Conservation (phyloP, 208 protist genomes). For the Trypanosoma platydactyli region DNA sequence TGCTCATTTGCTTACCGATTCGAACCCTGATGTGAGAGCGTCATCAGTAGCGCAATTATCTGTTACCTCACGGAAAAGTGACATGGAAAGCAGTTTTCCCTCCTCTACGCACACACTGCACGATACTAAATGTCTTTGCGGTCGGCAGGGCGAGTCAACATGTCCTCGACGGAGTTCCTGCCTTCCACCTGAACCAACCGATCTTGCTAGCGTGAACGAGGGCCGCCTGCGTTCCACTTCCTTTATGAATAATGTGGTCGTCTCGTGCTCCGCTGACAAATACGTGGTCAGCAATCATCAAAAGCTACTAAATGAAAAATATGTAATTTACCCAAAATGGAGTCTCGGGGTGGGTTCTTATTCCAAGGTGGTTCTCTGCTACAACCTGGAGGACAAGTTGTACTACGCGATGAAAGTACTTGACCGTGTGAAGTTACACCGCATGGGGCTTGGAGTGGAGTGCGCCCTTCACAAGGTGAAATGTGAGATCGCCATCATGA, state of each 20-base stretch:
- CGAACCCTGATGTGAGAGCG: background rate
- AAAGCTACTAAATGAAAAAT: slow-evolving; percentile 62
- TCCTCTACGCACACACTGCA: background rate
- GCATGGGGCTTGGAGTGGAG: slow-evolving; percentile 35
- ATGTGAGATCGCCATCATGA: slow-evolving; percentile 92
- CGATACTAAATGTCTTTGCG: background rate
- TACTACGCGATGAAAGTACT: slow-evolving; percentile 73
- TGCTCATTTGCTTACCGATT: no score
- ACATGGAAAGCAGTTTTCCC: background rate
- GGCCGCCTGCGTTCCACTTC: slow-evolving; percentile 5
- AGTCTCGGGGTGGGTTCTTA: slow-evolving; percentile 62
- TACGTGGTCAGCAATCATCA: slow-evolving; percentile 20
- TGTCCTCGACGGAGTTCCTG: background rate
- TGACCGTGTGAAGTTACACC: slow-evolving; percentile 37
- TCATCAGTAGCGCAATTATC: background rate
- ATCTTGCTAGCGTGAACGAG: slow-evolving; percentile 17
- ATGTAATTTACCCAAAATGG: slow-evolving; percentile 52
- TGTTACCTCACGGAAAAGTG: background rate
- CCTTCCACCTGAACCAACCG: slow-evolving; percentile 22
- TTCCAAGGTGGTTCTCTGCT: slow-evolving; percentile 62
- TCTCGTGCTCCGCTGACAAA: slow-evolving; percentile 3
- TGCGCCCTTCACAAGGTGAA: slow-evolving; percentile 37
- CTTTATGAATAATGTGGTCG: slow-evolving; percentile 3
- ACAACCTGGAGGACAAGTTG: slow-evolving; percentile 39
- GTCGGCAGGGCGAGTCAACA: background rate